Conservation (phyloP, 495 filamentous ascomycete species). For the Friedmanniomyces endolithicus region DNA sequence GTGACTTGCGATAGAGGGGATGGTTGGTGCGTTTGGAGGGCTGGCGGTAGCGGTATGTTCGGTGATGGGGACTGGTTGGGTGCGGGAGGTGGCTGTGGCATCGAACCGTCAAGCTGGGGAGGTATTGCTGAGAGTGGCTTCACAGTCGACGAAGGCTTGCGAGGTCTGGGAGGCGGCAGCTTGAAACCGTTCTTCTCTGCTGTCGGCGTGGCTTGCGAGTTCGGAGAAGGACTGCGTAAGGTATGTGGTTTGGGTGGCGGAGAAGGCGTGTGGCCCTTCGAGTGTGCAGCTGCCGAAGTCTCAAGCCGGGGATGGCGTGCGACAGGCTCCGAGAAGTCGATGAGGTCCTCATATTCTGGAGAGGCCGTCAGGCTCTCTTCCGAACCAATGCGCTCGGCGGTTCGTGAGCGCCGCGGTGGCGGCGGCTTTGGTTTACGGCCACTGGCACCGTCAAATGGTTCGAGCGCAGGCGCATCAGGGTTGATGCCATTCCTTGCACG, state of each 20-base stretch:
- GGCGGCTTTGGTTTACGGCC: slow-evolving; percentile 12
- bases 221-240: slow-evolving; percentile 26
- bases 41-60: background rate
- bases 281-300: background rate
- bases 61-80: background rate
- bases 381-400: slow-evolving; percentile 7
- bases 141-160: slow-evolving; percentile 25
- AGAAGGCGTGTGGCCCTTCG: slow-evolving; percentile 17
- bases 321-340: slow-evolving; percentile 24
- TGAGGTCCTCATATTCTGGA: slow-evolving; percentile 24
- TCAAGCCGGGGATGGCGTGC: slow-evolving; percentile 9
- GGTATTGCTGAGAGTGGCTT: slow-evolving; percentile 9
- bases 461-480: slow-evolving; percentile 14
- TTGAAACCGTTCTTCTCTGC: slow-evolving; percentile 5
- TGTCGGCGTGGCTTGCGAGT: background rate
- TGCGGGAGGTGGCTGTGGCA: background rate
- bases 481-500: slow-evolving; percentile 17
- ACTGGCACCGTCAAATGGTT: background rate
- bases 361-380: background rate
- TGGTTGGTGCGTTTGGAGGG: slow-evolving; percentile 7
- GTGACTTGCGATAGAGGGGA: slow-evolving; percentile 16
- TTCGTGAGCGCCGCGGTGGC: slow-evolving; percentile 20
- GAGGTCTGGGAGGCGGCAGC: slow-evolving; percentile 20
- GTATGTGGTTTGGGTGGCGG: slow-evolving; percentile 28
- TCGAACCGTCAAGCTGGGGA: slow-evolving; percentile 3